A percentile compares a stretch with the other conserved stretches of the same genome.
Evolutionary conservation across 345 rosid species (phyloP).

Genomic region (Pistacia integerrima): DNA sequence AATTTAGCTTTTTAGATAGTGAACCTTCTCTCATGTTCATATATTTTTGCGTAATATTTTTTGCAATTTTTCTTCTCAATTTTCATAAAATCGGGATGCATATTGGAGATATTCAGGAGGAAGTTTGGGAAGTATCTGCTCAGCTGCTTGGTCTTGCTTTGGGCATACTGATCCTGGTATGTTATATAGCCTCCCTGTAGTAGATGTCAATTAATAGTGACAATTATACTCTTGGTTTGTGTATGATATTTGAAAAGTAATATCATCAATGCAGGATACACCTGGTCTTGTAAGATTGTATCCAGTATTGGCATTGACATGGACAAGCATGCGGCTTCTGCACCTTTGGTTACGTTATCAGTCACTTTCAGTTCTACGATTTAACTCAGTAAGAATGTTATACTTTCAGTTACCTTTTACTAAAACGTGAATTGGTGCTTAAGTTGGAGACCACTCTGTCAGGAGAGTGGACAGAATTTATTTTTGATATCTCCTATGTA

Average conservation of each 20-base stretch:
- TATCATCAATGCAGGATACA: slow-evolving; percentile 65
- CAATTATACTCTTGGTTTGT: slow-evolving; percentile 1
- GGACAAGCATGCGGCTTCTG: slow-evolving; percentile 73
- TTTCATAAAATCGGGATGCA: too few relatives aligned
- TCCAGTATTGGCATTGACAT: slow-evolving; percentile 64
- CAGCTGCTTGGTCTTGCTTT: slow-evolving; percentile 85
- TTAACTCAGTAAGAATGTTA: slow-evolving; percentile 57
- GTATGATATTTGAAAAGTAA: slow-evolving; percentile 21
- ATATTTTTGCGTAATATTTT: neutral
- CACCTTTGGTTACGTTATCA: slow-evolving; percentile 93
- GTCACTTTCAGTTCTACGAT: slow-evolving; percentile 70
- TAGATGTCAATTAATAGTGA: neutral
- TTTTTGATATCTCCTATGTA: too few relatives aligned
- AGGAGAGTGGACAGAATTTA: neutral
- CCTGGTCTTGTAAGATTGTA: slow-evolving; percentile 79
- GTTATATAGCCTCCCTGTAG: slow-evolving; percentile 7
- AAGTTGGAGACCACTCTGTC: neutral
- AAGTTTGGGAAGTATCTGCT: slow-evolving; percentile 99
- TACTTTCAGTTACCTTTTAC: slow-evolving; percentile 15
- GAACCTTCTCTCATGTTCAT: slow-evolving; percentile 1
- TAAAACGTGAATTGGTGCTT: slow-evolving; percentile 5
- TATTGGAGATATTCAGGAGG: slow-evolving; percentile 63
- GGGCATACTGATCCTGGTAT: slow-evolving; percentile 85
- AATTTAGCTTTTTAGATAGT: neutral
- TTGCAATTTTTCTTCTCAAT: neutral